These are phyloP conservation scores for Neurospora sp. DNA, from an alignment of 495 filamentous ascomycete species.

Conservation along the genomic window DNA sequence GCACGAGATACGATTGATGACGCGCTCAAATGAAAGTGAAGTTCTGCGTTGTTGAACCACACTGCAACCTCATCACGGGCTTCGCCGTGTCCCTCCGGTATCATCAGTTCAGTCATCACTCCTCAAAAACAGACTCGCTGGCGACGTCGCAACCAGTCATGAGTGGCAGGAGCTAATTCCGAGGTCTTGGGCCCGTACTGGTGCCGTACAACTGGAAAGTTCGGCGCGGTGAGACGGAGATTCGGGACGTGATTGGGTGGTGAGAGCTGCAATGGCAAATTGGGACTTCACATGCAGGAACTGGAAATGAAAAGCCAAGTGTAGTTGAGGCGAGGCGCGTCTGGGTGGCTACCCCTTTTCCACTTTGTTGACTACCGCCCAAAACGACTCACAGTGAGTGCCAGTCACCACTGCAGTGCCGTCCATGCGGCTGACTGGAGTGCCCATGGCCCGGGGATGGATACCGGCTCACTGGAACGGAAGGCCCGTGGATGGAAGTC, in stretches of 20 bases:
- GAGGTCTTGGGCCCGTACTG: conserved; percentile 4
- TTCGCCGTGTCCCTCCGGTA: not conserved
- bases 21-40: not conserved
- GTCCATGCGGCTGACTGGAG: not conserved
- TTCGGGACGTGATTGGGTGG: conserved; percentile 11
- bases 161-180: not conserved
- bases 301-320: conserved; percentile 19
- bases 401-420: not conserved
- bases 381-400: not conserved
- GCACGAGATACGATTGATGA: not conserved
- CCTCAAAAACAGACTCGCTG: not conserved
- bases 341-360: conserved; percentile 15
- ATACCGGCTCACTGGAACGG: not conserved
- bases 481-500: not conserved
- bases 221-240: not conserved
- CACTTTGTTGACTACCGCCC: not conserved
- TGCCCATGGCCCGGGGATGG: not conserved
- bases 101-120: not conserved
- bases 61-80: not conserved
- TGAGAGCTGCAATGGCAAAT: conserved; percentile 4
- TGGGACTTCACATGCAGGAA: conserved; percentile 22
- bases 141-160: not conserved
- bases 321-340: conserved; percentile 1
- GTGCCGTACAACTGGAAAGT: not conserved
- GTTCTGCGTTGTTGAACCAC: not conserved